Evolutionary conservation across 2,329 filamentous ascomycete genomes (phyloP).

Genomic region (Diaporthe citriasiana): DNA sequence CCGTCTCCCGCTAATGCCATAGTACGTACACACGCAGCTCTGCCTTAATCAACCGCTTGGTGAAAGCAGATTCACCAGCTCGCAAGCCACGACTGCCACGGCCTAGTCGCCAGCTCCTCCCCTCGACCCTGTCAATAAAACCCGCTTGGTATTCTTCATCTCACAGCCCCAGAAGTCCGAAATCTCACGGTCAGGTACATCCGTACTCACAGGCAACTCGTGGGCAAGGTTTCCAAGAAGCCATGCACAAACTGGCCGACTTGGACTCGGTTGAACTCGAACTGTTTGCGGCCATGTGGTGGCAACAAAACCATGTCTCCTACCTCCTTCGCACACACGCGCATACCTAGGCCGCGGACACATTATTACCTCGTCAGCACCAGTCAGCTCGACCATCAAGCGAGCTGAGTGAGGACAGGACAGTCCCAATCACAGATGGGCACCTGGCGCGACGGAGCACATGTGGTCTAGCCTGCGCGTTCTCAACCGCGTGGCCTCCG

Average conservation of each 20-base stretch:
- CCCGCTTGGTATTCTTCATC: neutral
- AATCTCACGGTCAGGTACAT: neutral
- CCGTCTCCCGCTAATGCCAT: neutral
- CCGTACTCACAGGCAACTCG: too few species aligned
- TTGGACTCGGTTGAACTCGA: neutral
- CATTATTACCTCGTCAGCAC: conserved; percentile 28
- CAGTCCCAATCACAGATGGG: conserved; percentile 21
- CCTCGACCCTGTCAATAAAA: neutral
- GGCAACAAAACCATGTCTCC: neutral
- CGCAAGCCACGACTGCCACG: too few species aligned
- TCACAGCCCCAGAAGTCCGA: neutral
- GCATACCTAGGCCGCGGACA: neutral
- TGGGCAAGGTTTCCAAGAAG: neutral
- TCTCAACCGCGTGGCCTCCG: conserved; percentile 23
- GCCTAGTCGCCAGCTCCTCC: neutral
- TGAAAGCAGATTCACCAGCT: too few species aligned
- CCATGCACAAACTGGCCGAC: neutral
- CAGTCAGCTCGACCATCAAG: conserved; percentile 27
- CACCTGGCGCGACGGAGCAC: conserved; percentile 16
- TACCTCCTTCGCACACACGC: neutral
- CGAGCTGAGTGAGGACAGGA: conserved; percentile 29
- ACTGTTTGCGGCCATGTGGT: neutral
- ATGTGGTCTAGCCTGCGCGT: conserved; percentile 13
- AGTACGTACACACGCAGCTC: neutral
- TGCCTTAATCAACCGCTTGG: too few species aligned